These are phyloP conservation scores for Echium plantagineum DNA, from an alignment of 257 asterid genomes.

Conservation along the genomic window DNA sequence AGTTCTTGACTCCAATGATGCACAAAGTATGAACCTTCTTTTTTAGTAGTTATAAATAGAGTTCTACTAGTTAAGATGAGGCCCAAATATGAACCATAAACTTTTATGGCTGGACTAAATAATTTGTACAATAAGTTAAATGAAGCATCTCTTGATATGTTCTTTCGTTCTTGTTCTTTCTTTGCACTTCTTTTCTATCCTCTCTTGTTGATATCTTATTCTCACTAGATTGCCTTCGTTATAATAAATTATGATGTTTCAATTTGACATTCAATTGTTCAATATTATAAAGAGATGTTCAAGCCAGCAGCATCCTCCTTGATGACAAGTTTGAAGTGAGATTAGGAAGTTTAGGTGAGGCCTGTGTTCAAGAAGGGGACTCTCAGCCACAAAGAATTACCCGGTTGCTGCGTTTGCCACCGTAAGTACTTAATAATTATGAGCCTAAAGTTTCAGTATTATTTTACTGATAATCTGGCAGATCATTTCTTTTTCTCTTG, in stretches of 20 bases:
- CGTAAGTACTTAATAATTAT: slow-evolving; percentile 42
- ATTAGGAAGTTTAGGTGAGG: slow-evolving; percentile 81
- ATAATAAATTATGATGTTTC: background rate
- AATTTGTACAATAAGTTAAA: background rate
- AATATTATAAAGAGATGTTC: slow-evolving; percentile 63
- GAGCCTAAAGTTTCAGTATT: background rate
- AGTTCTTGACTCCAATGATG: background rate
- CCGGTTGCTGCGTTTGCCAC: slow-evolving; percentile 67
- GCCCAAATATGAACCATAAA: background rate
- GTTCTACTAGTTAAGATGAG: background rate
- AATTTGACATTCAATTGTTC: slow-evolving; percentile 8
- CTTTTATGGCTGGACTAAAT: background rate
- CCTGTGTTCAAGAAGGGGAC: slow-evolving; percentile 83
- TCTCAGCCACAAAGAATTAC: slow-evolving; percentile 52
- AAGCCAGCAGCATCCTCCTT: slow-evolving; percentile 94
- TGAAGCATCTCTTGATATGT: background rate
- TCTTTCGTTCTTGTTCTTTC: background rate
- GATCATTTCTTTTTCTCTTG: too few relatives aligned
- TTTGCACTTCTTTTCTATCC: background rate
- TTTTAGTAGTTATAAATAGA: too few relatives aligned
- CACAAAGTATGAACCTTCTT: background rate
- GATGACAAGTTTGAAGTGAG: slow-evolving; percentile 95
- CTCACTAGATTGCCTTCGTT: background rate
- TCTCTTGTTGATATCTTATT: background rate
- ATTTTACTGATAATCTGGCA: background rate